Evolutionary conservation across 2,329 filamentous ascomycete genomes (phyloP).

Genomic region (Thielaviopsis euricoi): DNA sequence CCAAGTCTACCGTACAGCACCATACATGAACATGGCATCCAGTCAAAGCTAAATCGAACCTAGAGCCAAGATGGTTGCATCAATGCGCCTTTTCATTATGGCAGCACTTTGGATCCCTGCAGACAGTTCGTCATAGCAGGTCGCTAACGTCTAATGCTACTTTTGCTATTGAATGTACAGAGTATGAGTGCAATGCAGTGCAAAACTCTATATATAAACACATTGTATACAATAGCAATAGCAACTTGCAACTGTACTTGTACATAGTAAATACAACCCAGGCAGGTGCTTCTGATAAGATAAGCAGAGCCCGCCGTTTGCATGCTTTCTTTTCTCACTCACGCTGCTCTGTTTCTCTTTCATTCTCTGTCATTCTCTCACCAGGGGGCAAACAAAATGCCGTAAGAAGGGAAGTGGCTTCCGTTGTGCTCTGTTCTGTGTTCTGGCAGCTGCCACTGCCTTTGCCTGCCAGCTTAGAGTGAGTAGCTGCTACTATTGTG

Average conservation of each 20-base stretch:
- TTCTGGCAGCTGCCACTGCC: background rate
- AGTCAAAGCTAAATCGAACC: background rate
- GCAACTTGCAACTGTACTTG: too few relatives aligned
- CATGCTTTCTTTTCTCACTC: too few relatives aligned
- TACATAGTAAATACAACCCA: background rate
- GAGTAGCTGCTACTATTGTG: background rate
- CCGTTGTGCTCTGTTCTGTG: background rate
- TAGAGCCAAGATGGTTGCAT: background rate
- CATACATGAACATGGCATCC: too few relatives aligned
- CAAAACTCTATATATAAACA: too few relatives aligned
- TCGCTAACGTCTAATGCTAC: background rate
- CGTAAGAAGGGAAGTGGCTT: too few relatives aligned
- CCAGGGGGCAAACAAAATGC: too few relatives aligned
- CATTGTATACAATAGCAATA: too few relatives aligned
- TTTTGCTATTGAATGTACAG: too few relatives aligned
- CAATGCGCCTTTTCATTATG: background rate
- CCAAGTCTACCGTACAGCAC: background rate
- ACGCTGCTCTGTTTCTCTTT: background rate
- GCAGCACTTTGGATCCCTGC: background rate
- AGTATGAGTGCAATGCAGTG: too few relatives aligned
- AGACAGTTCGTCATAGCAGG: background rate
- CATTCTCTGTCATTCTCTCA: too few relatives aligned
- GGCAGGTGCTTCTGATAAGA: background rate
- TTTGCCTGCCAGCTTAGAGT: background rate
- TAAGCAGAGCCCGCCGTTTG: background rate